A percentile compares a stretch with the other conserved stretches of the same genome.
These are phyloP conservation scores for Erigeron canadensis DNA, from an alignment of 129 eudicot genomes.

Conservation along the genomic window DNA sequence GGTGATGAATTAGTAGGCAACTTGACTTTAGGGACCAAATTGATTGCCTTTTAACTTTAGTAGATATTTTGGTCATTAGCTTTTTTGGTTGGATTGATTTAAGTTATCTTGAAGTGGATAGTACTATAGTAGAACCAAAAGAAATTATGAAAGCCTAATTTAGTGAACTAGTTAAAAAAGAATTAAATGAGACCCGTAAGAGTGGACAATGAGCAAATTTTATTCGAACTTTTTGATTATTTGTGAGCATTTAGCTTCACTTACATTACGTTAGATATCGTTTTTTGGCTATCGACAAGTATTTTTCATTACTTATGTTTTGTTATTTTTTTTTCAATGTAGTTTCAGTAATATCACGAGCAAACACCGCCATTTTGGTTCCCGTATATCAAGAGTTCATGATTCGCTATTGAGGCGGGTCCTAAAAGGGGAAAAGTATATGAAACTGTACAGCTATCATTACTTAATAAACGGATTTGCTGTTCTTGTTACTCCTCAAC, in stretches of 20 bases:
- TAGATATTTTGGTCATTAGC: conserved; percentile 14
- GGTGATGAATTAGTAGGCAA: conserved; percentile 20
- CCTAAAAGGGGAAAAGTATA: conserved; percentile 74
- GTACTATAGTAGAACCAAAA: background rate
- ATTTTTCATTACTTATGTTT: conserved; percentile 12
- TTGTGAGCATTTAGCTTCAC: background rate
- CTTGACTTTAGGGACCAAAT: conserved; percentile 29
- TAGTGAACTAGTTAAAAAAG: background rate
- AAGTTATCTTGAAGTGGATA: conserved; percentile 1
- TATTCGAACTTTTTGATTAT: background rate
- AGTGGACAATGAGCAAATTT: background rate
- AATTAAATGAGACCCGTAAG: background rate
- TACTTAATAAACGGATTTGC: conserved; percentile 95
- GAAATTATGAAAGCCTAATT: conserved; percentile 3
- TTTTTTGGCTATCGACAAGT: background rate
- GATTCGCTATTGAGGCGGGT: conserved; percentile 69
- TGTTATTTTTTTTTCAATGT: conserved; percentile 13
- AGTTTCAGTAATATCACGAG: conserved; percentile 54
- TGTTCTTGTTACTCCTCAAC: conserved; percentile 82
- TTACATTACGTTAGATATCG: background rate
- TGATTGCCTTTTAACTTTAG: conserved; percentile 19
- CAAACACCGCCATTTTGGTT: conserved; percentile 32
- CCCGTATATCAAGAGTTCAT: conserved; percentile 58
- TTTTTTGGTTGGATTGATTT: conserved; percentile 2
- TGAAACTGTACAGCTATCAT: conserved; percentile 86